Conservation (phyloP, 352 stramenopile species). For the Phytophthora pinifolia region DNA sequence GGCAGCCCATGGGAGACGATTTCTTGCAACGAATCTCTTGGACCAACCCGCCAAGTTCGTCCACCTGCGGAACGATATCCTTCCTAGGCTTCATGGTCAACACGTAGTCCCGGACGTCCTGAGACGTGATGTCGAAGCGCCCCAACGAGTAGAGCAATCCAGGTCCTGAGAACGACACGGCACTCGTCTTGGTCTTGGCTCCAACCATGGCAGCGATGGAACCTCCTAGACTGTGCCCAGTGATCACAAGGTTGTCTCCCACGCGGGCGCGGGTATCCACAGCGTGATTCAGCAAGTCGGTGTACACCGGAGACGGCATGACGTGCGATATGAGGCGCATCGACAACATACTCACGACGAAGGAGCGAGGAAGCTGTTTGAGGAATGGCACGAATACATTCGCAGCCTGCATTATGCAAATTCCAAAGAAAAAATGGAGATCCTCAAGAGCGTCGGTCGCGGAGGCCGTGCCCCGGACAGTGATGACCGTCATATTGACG, state of each 20-base stretch:
- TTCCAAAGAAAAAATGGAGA: constrained; percentile 86
- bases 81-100: constrained; percentile 78
- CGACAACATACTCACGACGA: constrained; percentile 75
- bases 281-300: constrained; percentile 56
- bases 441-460: constrained; percentile 80
- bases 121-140: constrained; percentile 60
- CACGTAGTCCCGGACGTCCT: constrained; percentile 75
- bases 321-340: constrained; percentile 65
- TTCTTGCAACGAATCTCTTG: constrained; percentile 79
- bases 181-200: constrained; percentile 69
- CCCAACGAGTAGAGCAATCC: constrained; percentile 72
- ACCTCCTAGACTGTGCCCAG: constrained; percentile 75
- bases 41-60: constrained; percentile 73
- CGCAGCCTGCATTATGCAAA: constrained; percentile 83
- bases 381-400: constrained; percentile 84
- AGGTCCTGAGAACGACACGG: constrained; percentile 76
- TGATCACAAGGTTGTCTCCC: constrained; percentile 66
- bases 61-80: constrained; percentile 79
- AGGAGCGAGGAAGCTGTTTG: constrained; percentile 69
- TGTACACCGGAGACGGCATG: constrained; percentile 70
- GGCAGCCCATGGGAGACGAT: constrained; percentile 63
- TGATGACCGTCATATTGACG: constrained; percentile 83
- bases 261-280: constrained; percentile 40
- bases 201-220: constrained; percentile 77
- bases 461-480: constrained; percentile 77